These are phyloP conservation scores for Thraustotheca clavata DNA, from an alignment of 352 stramenopile species.

Conservation along the genomic window DNA sequence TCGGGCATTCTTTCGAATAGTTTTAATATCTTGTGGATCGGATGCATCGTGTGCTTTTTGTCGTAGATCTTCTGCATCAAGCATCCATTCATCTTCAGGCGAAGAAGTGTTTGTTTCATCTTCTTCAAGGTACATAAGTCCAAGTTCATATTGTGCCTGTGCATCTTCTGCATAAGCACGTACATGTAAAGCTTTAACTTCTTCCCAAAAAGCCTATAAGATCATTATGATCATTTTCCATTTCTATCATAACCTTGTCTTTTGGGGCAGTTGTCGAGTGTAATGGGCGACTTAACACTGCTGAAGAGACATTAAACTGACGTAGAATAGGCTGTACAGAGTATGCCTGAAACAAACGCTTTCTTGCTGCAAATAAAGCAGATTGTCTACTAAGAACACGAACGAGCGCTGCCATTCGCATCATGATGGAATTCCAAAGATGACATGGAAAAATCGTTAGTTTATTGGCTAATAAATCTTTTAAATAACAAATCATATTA, in stretches of 20 bases:
- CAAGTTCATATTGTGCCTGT: conserved; percentile 16
- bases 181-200: conserved; percentile 10
- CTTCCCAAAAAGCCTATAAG: not conserved
- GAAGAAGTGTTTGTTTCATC: conserved; percentile 23
- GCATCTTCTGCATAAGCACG: conserved; percentile 12
- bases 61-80: conserved; percentile 65
- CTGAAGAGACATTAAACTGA: not conserved
- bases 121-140: conserved; percentile 20
- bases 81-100: conserved; percentile 35
- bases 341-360: not conserved
- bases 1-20: conserved; percentile 69
- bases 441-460: too few relatives aligned
- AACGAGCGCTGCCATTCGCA: not conserved
- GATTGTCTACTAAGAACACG: not conserved
- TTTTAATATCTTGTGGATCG: conserved; percentile 55
- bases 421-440: not conserved
- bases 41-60: conserved; percentile 33
- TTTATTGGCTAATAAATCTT: too few relatives aligned
- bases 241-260: not conserved
- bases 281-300: too few relatives aligned
- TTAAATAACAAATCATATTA: too few relatives aligned
- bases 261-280: not conserved
- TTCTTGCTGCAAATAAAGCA: not conserved
- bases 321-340: not conserved
- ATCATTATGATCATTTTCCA: not conserved